These are phyloP conservation scores for Cutaneotrichosporon sp. DNA, from an alignment of 1,284 basidiomycete species.

Conservation along the genomic window DNA sequence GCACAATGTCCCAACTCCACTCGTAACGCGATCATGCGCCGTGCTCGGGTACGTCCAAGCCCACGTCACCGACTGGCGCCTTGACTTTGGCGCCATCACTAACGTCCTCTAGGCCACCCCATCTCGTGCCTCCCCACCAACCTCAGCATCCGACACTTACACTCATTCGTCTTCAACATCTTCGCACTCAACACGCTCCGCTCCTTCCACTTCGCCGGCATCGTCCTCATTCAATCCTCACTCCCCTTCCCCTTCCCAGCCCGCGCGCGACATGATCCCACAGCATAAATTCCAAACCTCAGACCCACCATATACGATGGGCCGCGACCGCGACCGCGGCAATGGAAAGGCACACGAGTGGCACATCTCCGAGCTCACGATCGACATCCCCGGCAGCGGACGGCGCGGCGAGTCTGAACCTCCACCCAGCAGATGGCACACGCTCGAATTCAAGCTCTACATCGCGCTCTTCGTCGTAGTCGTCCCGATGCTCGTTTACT, in stretches of 20 bases:
- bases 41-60: not conserved
- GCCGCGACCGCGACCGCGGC: not conserved
- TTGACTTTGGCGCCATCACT: not conserved
- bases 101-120: not conserved
- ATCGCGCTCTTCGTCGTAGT: slow-evolving; percentile 59
- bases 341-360: not conserved
- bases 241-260: not conserved
- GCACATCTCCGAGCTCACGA: slow-evolving; percentile 35
- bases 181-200: not conserved
- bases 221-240: not conserved
- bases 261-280: not conserved
- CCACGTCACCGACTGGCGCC: no score
- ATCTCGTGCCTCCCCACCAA: not conserved
- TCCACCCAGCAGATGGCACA: slow-evolving; percentile 60
- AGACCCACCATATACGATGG: not conserved
- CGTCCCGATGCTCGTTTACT: slow-evolving; percentile 72
- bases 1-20: no score
- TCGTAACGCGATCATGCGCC: not conserved
- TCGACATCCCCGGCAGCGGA: slow-evolving; percentile 26
- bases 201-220: not conserved
- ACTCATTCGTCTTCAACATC: not conserved
- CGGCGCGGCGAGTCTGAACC: slow-evolving; percentile 10
- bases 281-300: not conserved
- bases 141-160: not conserved
- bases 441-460: slow-evolving; percentile 78